phyloP scores from a whole-genome alignment of 768 basidiomycete genomes.

The Phanerochaete carnosa region DNA sequence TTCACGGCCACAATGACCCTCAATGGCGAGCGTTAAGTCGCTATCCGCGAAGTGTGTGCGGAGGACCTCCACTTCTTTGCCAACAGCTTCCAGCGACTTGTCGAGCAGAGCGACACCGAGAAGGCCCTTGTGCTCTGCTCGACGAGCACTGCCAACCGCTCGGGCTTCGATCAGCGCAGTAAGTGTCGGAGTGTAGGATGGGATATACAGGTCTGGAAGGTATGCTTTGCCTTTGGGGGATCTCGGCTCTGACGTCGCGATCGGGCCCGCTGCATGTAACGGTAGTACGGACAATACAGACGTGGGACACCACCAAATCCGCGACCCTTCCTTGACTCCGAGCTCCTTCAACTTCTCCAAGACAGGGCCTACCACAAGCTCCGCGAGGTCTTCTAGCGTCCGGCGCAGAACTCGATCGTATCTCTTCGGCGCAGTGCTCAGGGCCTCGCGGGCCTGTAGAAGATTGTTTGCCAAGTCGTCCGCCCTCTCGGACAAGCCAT shows the following conservation, averaged over 20 bases:
- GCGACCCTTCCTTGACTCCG: not conserved
- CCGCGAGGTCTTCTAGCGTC: not conserved
- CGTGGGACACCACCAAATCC: conserved; percentile 4
- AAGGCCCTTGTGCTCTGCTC: not conserved
- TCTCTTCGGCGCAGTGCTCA: not conserved
- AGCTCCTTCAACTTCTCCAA: not conserved
- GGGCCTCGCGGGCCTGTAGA: not conserved
- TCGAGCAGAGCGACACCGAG: not conserved
- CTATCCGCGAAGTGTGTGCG: not conserved
- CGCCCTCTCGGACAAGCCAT: not conserved
- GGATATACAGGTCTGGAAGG: conserved; percentile 21
- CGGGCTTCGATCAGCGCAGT: conserved; percentile 14
- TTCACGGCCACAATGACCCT: not conserved
- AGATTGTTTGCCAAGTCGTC: not conserved
- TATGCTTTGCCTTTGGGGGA: not conserved
- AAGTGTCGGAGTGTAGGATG: conserved; percentile 30
- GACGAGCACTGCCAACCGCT: not conserved
- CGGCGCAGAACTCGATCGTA: not conserved
- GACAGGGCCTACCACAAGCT: not conserved
- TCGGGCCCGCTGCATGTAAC: conserved; percentile 25
- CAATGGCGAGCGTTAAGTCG: not conserved
- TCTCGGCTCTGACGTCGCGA: not conserved
- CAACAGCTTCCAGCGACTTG: not conserved
- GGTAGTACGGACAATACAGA: not conserved
- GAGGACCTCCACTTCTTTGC: not conserved